phyloP scores from a whole-genome alignment of 306 rosid species.

The Elaeagnus macrophylla region DNA sequence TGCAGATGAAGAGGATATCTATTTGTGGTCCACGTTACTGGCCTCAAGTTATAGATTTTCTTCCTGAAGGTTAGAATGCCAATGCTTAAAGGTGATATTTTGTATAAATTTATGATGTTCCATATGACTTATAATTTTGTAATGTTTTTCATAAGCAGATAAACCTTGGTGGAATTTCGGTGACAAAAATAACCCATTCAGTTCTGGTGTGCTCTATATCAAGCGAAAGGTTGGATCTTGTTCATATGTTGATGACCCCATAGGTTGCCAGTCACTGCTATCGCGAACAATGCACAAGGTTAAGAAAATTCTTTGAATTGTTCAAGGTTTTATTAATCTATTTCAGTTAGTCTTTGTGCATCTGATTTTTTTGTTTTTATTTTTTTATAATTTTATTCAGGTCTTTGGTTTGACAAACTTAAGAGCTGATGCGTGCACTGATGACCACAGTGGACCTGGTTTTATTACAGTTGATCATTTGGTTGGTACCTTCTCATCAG shows the following conservation, averaged over 20 bases:
- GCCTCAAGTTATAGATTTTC: conserved; percentile 75
- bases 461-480: conserved; percentile 80
- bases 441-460: conserved; percentile 44
- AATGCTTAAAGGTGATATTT: not conserved
- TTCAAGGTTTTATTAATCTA: not conserved
- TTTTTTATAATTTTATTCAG: conserved; percentile 26
- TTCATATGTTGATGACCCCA: conserved; percentile 94
- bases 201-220: conserved; percentile 81
- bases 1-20: conserved; percentile 73
- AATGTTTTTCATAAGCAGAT: conserved; percentile 39
- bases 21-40: conserved; percentile 96
- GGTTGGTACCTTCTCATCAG: conserved; percentile 91
- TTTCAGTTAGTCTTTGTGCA: no score
- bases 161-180: conserved; percentile 91
- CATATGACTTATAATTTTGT: conserved; percentile 4
- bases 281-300: conserved; percentile 99
- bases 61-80: conserved; percentile 56
- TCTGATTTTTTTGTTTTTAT: no score
- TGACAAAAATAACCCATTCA: conserved; percentile 73
- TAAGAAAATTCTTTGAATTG: conserved; percentile 5
- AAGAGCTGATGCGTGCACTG: conserved; percentile 32
- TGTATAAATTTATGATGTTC: conserved; percentile 5
- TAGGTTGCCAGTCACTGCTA: conserved; percentile 87
- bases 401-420: conserved; percentile 74
- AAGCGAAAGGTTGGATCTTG: conserved; percentile 97